phyloP scores from a whole-genome alignment of 163 green algal species.

The Chlamydomonas reinhardtii region DNA sequence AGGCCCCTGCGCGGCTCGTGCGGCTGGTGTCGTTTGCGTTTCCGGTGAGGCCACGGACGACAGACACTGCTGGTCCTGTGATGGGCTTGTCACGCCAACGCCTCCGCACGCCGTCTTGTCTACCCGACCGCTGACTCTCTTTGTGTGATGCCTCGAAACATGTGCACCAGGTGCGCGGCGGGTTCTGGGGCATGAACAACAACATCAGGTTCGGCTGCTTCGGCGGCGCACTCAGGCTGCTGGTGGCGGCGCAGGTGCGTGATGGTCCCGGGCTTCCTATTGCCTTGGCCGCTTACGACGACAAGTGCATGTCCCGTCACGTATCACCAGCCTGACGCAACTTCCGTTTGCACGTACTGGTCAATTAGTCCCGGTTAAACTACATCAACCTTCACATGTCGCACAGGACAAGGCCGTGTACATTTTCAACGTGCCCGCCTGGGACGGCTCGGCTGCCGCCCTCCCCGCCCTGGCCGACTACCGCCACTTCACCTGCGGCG shows the following conservation, averaged over 20 bases:
- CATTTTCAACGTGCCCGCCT: slow-evolving; percentile 32
- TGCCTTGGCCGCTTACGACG: too few relatives aligned
- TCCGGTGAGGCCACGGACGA: background rate
- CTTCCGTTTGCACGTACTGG: too few relatives aligned
- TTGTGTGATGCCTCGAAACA: too few relatives aligned
- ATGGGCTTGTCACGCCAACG: too few relatives aligned
- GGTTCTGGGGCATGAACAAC: slow-evolving; percentile 46
- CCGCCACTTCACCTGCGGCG: background rate
- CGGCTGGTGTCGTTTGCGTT: slow-evolving; percentile 6
- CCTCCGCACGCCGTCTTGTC: too few relatives aligned
- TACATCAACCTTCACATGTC: too few relatives aligned
- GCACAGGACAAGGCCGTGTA: slow-evolving; percentile 16
- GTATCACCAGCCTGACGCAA: too few relatives aligned
- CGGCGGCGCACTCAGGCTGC: slow-evolving; percentile 12
- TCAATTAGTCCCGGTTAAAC: too few relatives aligned
- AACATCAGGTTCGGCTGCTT: slow-evolving; percentile 37
- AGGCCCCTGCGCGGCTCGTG: background rate
- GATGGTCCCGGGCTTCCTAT: too few relatives aligned
- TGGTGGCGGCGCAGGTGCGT: slow-evolving; percentile 40
- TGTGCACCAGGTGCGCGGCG: background rate
- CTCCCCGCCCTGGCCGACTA: background rate
- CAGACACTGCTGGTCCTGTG: too few relatives aligned
- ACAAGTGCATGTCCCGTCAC: too few relatives aligned
- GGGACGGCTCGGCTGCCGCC: slow-evolving; percentile 3
- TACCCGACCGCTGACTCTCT: too few relatives aligned